Percentiles rank a stretch among this genome's conserved stretches.
These are phyloP conservation scores for Syncephalis fuscata DNA, from an alignment of 371 early-diverging fungal genomes.

Conservation along the genomic window DNA sequence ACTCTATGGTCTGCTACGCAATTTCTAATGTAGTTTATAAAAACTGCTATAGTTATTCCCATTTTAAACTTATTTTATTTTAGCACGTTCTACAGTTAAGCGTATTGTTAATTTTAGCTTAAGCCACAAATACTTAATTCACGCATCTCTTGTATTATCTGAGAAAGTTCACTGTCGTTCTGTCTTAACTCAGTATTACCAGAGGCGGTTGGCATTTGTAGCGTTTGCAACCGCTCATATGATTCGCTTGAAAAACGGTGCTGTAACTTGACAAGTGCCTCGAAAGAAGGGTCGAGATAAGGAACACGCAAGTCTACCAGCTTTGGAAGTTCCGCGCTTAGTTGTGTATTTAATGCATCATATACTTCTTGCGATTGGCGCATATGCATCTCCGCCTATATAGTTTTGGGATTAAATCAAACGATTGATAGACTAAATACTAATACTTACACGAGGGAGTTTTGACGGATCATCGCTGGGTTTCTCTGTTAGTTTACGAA, in stretches of 20 bases:
- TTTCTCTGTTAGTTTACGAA: slow-evolving; percentile 60
- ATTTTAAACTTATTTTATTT: no score
- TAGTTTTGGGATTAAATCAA: slow-evolving; percentile 3
- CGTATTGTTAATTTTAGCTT: no score
- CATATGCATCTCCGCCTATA: slow-evolving; percentile 61
- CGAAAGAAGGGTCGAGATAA: slow-evolving; percentile 84
- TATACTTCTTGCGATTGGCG: slow-evolving; percentile 59
- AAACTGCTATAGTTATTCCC: no score
- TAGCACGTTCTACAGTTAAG: no score
- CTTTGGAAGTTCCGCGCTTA: slow-evolving; percentile 76
- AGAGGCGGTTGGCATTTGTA: slow-evolving; percentile 15
- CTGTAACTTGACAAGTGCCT: slow-evolving; percentile 83
- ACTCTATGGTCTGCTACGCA: no score
- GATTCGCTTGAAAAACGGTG: slow-evolving; percentile 65
- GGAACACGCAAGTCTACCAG: slow-evolving; percentile 74
- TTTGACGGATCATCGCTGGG: slow-evolving; percentile 59
- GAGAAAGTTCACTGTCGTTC: slow-evolving; percentile 48
- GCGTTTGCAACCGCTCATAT: slow-evolving; percentile 41
- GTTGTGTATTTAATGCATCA: slow-evolving; percentile 58
- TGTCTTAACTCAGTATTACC: slow-evolving; percentile 13
- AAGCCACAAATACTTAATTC: slow-evolving; percentile 75
- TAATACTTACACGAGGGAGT: slow-evolving; percentile 36
- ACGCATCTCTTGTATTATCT: slow-evolving; percentile 75
- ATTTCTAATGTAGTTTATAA: no score
- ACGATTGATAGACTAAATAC: not conserved